Percentiles rank a stretch among this genome's conserved stretches.
Conservation (phyloP, 1,139 yeast genomes). For the Sugiyamaella japonica region DNA sequence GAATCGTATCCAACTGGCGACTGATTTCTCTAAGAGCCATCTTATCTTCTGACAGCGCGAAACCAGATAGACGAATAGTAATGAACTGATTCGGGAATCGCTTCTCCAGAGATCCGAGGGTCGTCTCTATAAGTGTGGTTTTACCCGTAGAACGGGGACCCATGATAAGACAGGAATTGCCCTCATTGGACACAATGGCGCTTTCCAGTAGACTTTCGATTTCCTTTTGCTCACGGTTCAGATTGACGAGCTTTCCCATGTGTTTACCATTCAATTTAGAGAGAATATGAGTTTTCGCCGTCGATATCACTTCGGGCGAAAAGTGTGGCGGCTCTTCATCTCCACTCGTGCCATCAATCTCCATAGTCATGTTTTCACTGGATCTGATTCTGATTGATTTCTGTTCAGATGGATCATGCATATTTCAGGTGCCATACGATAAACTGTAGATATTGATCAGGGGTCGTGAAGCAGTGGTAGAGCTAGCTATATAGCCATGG, state of each 20-base stretch:
- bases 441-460: no score
- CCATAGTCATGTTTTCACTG: no score
- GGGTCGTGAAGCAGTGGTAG: background rate
- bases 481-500: background rate
- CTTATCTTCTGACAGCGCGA: constrained; percentile 71
- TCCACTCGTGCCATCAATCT: no score
- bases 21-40: constrained; percentile 85
- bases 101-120: constrained; percentile 49
- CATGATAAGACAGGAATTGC: constrained; percentile 74
- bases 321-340: no score
- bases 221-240: constrained; percentile 42
- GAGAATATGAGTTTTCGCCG: constrained; percentile 27
- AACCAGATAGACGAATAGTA: constrained; percentile 65
- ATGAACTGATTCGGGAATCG: constrained; percentile 52
- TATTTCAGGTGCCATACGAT: no score
- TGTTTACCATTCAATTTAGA: constrained; percentile 31
- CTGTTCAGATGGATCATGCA: no score
- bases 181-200: constrained; percentile 68
- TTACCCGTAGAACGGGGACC: constrained; percentile 87
- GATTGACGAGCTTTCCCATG: constrained; percentile 33
- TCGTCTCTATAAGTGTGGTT: constrained; percentile 59
- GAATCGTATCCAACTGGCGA: constrained; percentile 60
- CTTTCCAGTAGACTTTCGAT: constrained; percentile 59
- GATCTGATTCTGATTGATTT: no score
- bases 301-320: no score